phyloP scores from a whole-genome alignment of 1,284 basidiomycete species.

The Pseudozyma tsukubaensis region DNA sequence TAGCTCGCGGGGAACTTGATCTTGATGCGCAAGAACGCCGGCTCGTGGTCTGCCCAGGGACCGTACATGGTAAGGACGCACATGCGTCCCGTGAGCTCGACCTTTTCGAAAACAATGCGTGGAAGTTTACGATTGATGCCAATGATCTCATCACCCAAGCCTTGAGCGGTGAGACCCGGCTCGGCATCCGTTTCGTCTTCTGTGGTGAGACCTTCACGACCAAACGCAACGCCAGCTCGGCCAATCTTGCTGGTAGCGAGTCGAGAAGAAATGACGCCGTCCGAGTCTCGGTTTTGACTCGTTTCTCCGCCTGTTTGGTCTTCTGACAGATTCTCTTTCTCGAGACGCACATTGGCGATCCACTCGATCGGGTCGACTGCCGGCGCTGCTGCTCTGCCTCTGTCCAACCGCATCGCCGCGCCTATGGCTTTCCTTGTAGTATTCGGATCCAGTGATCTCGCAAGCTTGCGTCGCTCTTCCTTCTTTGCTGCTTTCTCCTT shows the following conservation, averaged over 20 bases:
- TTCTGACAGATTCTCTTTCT: conserved; percentile 38
- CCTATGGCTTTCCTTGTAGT: conserved; percentile 25
- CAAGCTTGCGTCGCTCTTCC: conserved; percentile 20
- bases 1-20: conserved; percentile 60
- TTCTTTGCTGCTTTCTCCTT: conserved; percentile 18
- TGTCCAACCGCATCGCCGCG: conserved; percentile 45
- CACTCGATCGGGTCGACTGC: conserved; percentile 54
- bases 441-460: conserved; percentile 11
- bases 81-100: conserved; percentile 57
- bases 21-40: conserved; percentile 60
- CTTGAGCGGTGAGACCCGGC: conserved; percentile 34
- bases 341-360: conserved; percentile 56
- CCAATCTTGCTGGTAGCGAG: conserved; percentile 16
- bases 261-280: conserved; percentile 8
- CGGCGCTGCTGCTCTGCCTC: conserved; percentile 33
- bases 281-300: conserved; percentile 18
- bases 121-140: conserved; percentile 55
- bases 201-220: conserved; percentile 22
- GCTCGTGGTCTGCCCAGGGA: conserved; percentile 60
- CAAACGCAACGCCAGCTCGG: conserved; percentile 15
- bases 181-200: conserved; percentile 42
- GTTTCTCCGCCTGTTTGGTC: conserved; percentile 25
- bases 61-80: conserved; percentile 63
- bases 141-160: conserved; percentile 56
- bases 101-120: conserved; percentile 55